Evolutionary conservation across 1,284 basidiomycete species (phyloP).

Genomic region (Boletus semigastroideus): DNA sequence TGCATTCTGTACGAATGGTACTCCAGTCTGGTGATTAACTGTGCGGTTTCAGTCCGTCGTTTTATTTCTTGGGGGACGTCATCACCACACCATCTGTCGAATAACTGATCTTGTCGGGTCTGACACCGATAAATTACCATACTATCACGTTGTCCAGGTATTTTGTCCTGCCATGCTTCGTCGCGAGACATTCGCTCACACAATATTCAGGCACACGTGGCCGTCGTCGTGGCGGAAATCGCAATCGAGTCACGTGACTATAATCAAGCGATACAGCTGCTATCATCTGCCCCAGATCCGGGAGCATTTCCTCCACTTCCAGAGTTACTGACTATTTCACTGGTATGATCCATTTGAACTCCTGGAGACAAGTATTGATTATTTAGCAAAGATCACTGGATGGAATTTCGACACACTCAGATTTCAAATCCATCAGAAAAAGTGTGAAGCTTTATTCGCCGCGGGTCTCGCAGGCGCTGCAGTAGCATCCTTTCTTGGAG

Average conservation of each 20-base stretch:
- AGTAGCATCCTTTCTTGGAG: conserved; percentile 9
- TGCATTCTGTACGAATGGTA: background rate
- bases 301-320: conserved; percentile 6
- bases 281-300: conserved; percentile 7
- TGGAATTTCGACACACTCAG: conserved; percentile 14
- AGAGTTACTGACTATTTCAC: conserved; percentile 17
- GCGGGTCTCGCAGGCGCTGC: conserved; percentile 6
- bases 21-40: background rate
- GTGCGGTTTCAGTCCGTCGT: conserved; percentile 12
- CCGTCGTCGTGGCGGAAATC: conserved; percentile 13
- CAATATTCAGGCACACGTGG: conserved; percentile 10
- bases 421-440: conserved; percentile 8
- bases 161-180: background rate
- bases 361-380: conserved; percentile 3
- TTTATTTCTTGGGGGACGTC: conserved; percentile 14
- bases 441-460: conserved; percentile 16
- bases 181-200: background rate
- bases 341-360: conserved; percentile 10
- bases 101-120: conserved; percentile 8
- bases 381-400: conserved; percentile 13
- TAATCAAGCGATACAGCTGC: conserved; percentile 6
- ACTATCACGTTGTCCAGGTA: conserved; percentile 13
- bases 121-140: background rate
- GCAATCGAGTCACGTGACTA: conserved; percentile 14
- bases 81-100: conserved; percentile 11